These are phyloP conservation scores for Colletotrichum abscissum DNA, from an alignment of 2,329 filamentous ascomycete species.

Conservation along the genomic window DNA sequence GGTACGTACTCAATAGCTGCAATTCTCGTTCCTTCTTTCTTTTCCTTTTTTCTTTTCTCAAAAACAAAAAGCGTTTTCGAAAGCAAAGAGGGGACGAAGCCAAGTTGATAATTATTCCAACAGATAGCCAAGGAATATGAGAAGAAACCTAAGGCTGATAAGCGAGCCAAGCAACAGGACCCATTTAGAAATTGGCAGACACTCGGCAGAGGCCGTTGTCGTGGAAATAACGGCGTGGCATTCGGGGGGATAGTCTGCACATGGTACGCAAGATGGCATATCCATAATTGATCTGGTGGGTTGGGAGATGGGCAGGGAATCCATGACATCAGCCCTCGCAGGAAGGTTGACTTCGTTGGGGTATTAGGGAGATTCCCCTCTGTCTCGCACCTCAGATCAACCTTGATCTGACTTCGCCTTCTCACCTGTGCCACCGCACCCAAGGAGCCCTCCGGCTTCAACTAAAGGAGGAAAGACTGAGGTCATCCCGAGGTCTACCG, in stretches of 20 bases:
- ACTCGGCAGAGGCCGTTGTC: neutral
- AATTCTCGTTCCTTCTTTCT: too few relatives aligned
- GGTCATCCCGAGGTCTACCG: constrained; percentile 9
- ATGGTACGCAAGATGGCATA: neutral
- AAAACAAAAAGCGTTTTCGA: too few relatives aligned
- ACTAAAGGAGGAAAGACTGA: neutral
- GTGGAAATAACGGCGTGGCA: constrained; percentile 1
- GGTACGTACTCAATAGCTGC: too few relatives aligned
- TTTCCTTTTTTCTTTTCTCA: too few relatives aligned
- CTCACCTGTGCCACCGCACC: neutral
- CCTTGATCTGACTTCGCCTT: constrained; percentile 24
- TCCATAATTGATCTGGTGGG: neutral
- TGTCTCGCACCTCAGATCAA: neutral
- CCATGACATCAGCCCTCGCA: constrained; percentile 20
- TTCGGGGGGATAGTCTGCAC: neutral
- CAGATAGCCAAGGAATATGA: neutral
- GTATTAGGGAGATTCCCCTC: neutral
- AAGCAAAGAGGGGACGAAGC: neutral
- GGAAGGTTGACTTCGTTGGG: neutral
- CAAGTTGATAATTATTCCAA: neutral
- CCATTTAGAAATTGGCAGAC: constrained; percentile 10
- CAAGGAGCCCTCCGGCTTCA: neutral
- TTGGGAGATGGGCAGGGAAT: constrained; percentile 4
- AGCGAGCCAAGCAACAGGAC: neutral
- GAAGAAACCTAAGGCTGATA: neutral